Base-by-base conservation (phyloP, 352 stramenopile genomes). In the Globisporangium irregulare region DNA sequence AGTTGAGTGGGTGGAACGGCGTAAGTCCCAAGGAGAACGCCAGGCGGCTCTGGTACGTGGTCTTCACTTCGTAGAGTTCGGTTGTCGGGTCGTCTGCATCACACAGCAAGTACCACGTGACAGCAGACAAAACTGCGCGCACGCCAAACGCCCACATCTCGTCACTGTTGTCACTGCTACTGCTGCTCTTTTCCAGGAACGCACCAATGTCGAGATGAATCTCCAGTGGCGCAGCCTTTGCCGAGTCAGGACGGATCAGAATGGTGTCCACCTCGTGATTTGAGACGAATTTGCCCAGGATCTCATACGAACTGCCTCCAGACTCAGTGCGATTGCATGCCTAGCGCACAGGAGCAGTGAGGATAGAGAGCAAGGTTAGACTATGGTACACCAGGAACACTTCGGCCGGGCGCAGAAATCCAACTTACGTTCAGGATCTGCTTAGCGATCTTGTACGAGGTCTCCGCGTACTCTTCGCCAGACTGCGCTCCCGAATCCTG, bases 281-380 rank as follows among this genome's bases (percentile, higher is more conserved):
- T 9, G 78, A 81, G 7, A 93, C 32, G 41, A 94, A 81, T 29
- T 78, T 78, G 18, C 78, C 76, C 41, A 94, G 70, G 22, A 92
- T 71, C 58, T 93, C 86, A 50, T 89, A 94, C 22, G 84, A 87
- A 22, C 70, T 76, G 9, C 86, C 86, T 12, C 86, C 84, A 0
- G 86, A 94, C 64, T 94, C 84, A 18, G 86, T 94, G 2, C 86
- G 84, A 60, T 94, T 94, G 74, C 82, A 89, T 2, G 86, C 79
- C 73, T 92, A 74, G 32, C 7, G 48, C 20, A 25, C 20, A 27
- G 9, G 9, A n/a, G n/a, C 14, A 36, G 12, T 15, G 7, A 64
- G 10, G 22, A 25, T 15, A 25, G 4, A 46, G 12, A n/a, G 10
- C 36, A 65, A 32, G 0, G 38, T 46, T 38, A 66, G 27, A 10